Evolutionary conservation across 768 basidiomycete genomes (phyloP).

Genomic region (Pulveroboletus ravenelii): DNA sequence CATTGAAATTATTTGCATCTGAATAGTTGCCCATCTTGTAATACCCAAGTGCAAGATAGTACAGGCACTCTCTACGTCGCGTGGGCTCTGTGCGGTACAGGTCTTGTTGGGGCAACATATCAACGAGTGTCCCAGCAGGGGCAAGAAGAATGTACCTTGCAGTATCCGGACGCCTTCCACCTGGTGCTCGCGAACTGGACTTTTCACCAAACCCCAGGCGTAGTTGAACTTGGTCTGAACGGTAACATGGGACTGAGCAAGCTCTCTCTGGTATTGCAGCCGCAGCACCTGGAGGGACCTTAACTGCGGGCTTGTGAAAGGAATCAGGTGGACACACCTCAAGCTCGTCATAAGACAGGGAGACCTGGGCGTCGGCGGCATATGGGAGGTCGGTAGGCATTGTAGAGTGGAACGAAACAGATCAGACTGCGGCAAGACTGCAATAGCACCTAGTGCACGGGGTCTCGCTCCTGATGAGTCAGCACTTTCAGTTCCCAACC

Average conservation of each 20-base stretch:
- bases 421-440: constrained; percentile 11
- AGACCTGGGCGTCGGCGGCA: constrained; percentile 90
- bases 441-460: constrained; percentile 13
- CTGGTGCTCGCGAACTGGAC: constrained; percentile 77
- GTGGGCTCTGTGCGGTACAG: constrained; percentile 86
- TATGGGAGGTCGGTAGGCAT: constrained; percentile 88
- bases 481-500: constrained; percentile 7
- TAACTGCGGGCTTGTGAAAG: background rate
- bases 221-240: constrained; percentile 98
- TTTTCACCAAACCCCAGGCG: constrained; percentile 95
- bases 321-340: constrained; percentile 46
- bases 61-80: constrained; percentile 89
- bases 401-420: constrained; percentile 13
- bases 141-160: constrained; percentile 56
- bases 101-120: constrained; percentile 44
- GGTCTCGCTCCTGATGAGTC: constrained; percentile 22
- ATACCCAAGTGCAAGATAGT: constrained; percentile 93
- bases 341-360: constrained; percentile 84
- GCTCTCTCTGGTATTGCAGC: constrained; percentile 85
- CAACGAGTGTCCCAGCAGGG: background rate
- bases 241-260: constrained; percentile 76
- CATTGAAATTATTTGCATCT: constrained; percentile 89
- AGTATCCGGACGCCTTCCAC: constrained; percentile 88
- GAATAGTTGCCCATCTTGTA: constrained; percentile 96
- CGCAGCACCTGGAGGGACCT: constrained; percentile 61